Conservation (phyloP, 1,139 yeast genomes). For the Yamadazyma dendronema region DNA sequence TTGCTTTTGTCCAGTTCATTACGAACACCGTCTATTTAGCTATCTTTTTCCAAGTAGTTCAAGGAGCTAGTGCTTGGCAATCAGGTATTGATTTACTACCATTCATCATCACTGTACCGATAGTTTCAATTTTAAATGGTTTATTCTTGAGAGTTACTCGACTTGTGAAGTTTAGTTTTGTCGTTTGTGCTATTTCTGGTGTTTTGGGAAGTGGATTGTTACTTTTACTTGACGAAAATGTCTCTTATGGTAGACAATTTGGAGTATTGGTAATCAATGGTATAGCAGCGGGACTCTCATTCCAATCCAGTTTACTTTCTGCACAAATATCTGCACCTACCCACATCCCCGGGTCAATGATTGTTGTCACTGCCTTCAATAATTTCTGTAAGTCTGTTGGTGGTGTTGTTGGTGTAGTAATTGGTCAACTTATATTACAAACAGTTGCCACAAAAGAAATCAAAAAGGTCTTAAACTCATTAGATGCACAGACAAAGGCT, state of each 20-base stretch:
- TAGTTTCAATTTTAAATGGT: slow-evolving; percentile 49
- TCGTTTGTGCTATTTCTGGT: slow-evolving; percentile 42
- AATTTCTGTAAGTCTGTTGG: slow-evolving; percentile 49
- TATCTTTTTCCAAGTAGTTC: slow-evolving; percentile 56
- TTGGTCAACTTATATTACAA: slow-evolving; percentile 48
- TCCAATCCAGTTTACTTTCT: slow-evolving; percentile 52
- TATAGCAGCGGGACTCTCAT: slow-evolving; percentile 50
- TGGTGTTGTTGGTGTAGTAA: slow-evolving; percentile 46
- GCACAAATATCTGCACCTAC: slow-evolving; percentile 58
- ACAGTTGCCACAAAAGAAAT: slow-evolving; percentile 26
- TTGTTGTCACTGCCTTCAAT: slow-evolving; percentile 47
- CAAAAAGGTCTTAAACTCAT: slow-evolving; percentile 13
- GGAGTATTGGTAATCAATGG: slow-evolving; percentile 58
- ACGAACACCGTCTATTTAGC: slow-evolving; percentile 44
- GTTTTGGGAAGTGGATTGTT: slow-evolving; percentile 55
- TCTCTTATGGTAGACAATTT: slow-evolving; percentile 38
- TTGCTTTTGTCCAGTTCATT: slow-evolving; percentile 47
- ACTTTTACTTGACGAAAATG: slow-evolving; percentile 35
- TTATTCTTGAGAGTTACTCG: slow-evolving; percentile 45
- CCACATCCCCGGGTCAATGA: slow-evolving; percentile 45
- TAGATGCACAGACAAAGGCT: slow-evolving; percentile 17
- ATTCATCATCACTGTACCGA: slow-evolving; percentile 48
- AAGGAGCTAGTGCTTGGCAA: slow-evolving; percentile 46
- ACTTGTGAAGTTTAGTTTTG: slow-evolving; percentile 45
- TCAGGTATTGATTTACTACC: slow-evolving; percentile 63